Percentiles rank a stretch among this genome's conserved stretches.
Evolutionary conservation across 495 filamentous ascomycete genomes (phyloP).

Genomic region (Podospora fimiseda): DNA sequence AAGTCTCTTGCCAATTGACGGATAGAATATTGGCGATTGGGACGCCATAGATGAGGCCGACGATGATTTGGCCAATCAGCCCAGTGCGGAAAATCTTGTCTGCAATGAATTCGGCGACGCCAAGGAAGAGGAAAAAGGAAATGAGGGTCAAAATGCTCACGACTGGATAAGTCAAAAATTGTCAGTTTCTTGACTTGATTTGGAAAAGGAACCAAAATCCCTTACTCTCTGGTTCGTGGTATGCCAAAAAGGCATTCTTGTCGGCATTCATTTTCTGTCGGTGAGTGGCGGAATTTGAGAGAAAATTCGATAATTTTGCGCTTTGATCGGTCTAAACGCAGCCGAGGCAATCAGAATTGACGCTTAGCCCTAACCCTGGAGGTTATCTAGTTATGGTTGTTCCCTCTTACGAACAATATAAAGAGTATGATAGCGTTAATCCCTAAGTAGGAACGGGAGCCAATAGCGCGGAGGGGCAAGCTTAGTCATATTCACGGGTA

Average conservation of each 20-base stretch:
- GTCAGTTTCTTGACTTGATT: too few relatives aligned
- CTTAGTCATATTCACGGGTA: too few relatives aligned
- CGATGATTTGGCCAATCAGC: constrained; percentile 65
- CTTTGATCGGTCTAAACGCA: too few relatives aligned
- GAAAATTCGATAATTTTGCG: too few relatives aligned
- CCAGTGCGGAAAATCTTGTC: constrained; percentile 63
- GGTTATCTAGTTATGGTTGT: too few relatives aligned
- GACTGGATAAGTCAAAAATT: constrained; percentile 9
- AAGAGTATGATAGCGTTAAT: too few relatives aligned
- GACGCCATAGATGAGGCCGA: constrained; percentile 64
- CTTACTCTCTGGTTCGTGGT: not conserved
- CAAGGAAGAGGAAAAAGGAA: constrained; percentile 62
- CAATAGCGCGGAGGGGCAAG: too few relatives aligned
- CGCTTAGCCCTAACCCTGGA: too few relatives aligned
- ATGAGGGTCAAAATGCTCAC: constrained; percentile 50
- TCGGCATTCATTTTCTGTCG: not conserved
- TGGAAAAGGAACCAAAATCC: too few relatives aligned
- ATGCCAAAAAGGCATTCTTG: not conserved
- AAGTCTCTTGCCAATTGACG: constrained; percentile 50
- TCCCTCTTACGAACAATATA: too few relatives aligned
- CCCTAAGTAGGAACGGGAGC: too few relatives aligned
- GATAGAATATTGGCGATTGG: constrained; percentile 43
- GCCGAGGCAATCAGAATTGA: too few relatives aligned
- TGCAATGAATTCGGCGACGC: constrained; percentile 50
- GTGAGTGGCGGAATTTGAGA: not conserved